A percentile compares a stretch with the other conserved stretches of the same genome.
Evolutionary conservation across 352 stramenopile species (phyloP).

Genomic region (Globisporangium cederbergense): DNA sequence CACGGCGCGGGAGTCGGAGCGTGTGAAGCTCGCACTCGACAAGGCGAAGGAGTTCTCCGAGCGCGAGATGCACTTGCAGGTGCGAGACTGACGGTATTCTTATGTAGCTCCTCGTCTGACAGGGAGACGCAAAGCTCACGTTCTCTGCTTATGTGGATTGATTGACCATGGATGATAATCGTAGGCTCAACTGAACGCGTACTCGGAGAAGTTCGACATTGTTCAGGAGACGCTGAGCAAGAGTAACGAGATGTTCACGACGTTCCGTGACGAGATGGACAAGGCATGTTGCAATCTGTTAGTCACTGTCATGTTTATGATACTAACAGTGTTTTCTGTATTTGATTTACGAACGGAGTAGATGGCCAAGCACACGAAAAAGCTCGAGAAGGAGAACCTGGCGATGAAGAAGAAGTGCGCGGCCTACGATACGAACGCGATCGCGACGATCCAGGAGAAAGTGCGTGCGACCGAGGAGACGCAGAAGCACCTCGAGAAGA

Average conservation of each 20-base stretch:
- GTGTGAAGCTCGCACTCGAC: conserved; percentile 72
- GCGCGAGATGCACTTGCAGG: conserved; percentile 69
- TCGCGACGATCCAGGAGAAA: conserved; percentile 75
- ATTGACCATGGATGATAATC: not conserved
- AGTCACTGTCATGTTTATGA: not conserved
- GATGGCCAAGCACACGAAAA: conserved; percentile 86
- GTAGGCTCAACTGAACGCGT: conserved; percentile 67
- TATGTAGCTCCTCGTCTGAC: not conserved
- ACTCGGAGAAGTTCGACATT: conserved; percentile 84
- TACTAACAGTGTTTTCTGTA: not conserved
- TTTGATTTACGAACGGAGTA: conserved; percentile 8
- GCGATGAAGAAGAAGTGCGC: conserved; percentile 80
- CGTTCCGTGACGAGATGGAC: conserved; percentile 83
- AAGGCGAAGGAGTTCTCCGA: conserved; percentile 82
- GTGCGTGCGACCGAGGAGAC: conserved; percentile 55
- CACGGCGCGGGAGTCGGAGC: conserved; percentile 62
- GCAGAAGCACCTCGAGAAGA: conserved; percentile 73
- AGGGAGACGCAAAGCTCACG: not conserved
- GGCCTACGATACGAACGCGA: conserved; percentile 71
- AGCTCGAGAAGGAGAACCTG: conserved; percentile 83
- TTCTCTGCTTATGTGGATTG: not conserved
- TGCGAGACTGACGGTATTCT: conserved; percentile 8
- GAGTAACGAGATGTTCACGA: conserved; percentile 85
- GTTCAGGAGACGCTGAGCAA: conserved; percentile 84
- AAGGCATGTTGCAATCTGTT: conserved; percentile 33